Evolutionary conservation across 1,284 basidiomycete genomes (phyloP), one percentile per base, ranked within the genome.

Genomic region (Thecaphora thlaspeos): DNA sequence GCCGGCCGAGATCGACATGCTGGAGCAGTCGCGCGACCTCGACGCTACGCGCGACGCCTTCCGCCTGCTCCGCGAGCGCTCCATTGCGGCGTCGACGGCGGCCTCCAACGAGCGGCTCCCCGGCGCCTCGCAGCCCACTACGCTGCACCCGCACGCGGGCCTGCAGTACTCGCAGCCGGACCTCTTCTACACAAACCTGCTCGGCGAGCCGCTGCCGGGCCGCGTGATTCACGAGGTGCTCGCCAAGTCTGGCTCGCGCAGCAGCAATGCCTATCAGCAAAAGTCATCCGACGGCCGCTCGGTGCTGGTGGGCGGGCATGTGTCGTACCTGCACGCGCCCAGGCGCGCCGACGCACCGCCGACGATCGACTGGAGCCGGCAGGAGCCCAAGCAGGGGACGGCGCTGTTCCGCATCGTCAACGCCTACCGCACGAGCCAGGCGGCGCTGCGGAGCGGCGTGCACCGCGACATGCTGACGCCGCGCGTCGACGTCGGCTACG

Each of bases 161-260:
- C 30, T 76, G 48, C 73, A 76, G 55, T 76, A 71, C 47, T 59
- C 63, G 12, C 66, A 69, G 47, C 73, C 73, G 11, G 73, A 76
- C 52, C 49, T 46, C 10, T 71, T 76, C 56, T 72, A 68, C 50
- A 40, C 71, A 5, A 30, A 43, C 34, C 28, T 73, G 23, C 56
- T 76, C 14, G 54, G 58, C 28, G 68, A 68, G 39, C 64, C 65
- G 12, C 2, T 70, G 4, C 70, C 59, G 1, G 73, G 65, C 17
- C 52, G 70, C 14, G 67, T 70, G 10, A 42, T 75, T 22, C 67
- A 71, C 48, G 64, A 70, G 40, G 55, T 61, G 10, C 52, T 45
- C 4, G 44, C 42, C 14, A 34, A 39, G 26, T 11, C 26, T 11
- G 22, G 26, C 18, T 56, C 59, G n/a, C 49, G 51, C 21, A 48